Base-by-base conservation (phyloP, 1,284 basidiomycete species). In the Leccinum insolens region DNA sequence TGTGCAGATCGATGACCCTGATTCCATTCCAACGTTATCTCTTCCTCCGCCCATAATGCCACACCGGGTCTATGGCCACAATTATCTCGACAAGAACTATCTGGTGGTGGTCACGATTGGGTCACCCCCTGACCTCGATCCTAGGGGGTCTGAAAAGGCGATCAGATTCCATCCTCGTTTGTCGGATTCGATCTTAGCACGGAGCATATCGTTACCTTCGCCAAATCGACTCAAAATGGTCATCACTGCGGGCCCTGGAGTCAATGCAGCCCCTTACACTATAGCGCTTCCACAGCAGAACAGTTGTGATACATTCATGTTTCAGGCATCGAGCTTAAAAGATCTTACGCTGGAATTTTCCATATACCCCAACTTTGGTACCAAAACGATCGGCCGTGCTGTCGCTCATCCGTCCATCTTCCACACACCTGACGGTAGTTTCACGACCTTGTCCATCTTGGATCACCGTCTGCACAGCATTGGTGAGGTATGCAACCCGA, bases 31-130 rank as follows among this genome's bases (percentile, higher is more conserved):
- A 5, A 93, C 93, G 5, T 84, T 99, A 9, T 95, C 94, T 25
- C 86, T 99, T 25, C 98, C 98, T 6, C 98, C 98, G 1, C 98
- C 98, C 2, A 99, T 99, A 81, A 98, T 99, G 85, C 96, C 98
- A 7, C 94, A 95, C 78, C 88, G 93, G 64, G 91, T 95, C 37
- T 96, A 95, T 76, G 94, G 94, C 3, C 94, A 96, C 80, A 95
- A 94, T 75, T 95, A 95, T 81, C 85, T 99, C 55, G 96, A 98
- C 79, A 93, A 91, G 77, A 91, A 91, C 65, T 89, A 90, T 73
- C 85, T 99, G 28, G 89, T 99, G 7, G 94, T 98, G 74, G 86
- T 99, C 60, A 90, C 91, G 2, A 88, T 98, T 55, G 94, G 95
- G n/a, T 88, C 90, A 46, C 80, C 81, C 79, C 87, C 71, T 79